phyloP scores from a whole-genome alignment of 768 basidiomycete genomes.

The Pleurotus tuber-regium region DNA sequence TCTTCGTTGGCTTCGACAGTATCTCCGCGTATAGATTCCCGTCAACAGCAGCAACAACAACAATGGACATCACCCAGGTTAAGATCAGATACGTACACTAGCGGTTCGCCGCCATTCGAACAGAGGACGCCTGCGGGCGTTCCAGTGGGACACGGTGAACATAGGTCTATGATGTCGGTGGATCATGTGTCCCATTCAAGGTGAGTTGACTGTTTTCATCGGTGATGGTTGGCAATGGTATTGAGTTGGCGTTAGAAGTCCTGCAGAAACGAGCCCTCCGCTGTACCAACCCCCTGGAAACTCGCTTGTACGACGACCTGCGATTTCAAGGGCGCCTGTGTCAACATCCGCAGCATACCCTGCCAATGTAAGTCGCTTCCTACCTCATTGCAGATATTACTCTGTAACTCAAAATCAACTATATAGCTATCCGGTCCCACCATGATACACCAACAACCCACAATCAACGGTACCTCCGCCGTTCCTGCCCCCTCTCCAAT shows the following conservation, averaged over 20 bases:
- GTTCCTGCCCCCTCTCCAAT: too few species aligned
- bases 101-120: background rate
- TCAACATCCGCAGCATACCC: conserved; percentile 22
- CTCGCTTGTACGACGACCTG: conserved; percentile 14
- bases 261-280: conserved; percentile 33
- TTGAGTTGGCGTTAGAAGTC: conserved; percentile 26
- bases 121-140: conserved; percentile 11
- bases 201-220: conserved; percentile 29
- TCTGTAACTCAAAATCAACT: conserved; percentile 23
- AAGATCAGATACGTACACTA: background rate
- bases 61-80: background rate
- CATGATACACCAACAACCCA: conserved; percentile 28
- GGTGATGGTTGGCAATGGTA: background rate
- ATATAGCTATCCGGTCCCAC: conserved; percentile 15
- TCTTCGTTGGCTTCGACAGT: background rate
- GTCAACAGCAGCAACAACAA: background rate
- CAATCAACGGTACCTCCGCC: conserved; percentile 38
- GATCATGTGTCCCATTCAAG: conserved; percentile 43
- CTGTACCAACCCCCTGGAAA: conserved; percentile 14
- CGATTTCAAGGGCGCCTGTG: conserved; percentile 12
- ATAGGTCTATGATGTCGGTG: conserved; percentile 33
- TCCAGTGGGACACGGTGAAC: conserved; percentile 14
- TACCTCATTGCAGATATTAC: conserved; percentile 18
- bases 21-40: too few species aligned
- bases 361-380: conserved; percentile 22